Conservation (phyloP, 306 rosid genomes). For the Prunus davidiana region DNA sequence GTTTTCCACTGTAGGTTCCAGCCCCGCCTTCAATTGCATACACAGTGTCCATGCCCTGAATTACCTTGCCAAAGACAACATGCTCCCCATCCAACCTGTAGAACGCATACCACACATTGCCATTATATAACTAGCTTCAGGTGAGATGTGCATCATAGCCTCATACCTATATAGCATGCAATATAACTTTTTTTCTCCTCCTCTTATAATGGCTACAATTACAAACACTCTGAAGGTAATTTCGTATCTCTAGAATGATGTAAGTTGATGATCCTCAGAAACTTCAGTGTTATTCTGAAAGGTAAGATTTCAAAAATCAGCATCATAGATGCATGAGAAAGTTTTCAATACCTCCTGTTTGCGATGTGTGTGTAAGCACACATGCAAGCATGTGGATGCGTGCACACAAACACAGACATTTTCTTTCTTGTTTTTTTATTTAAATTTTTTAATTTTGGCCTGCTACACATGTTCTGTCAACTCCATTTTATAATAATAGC, state of each 20-base stretch:
- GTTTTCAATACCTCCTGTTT: neutral
- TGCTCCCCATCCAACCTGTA: slow-evolving; percentile 90
- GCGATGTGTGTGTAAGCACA: neutral
- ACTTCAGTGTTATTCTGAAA: neutral
- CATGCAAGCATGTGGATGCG: neutral
- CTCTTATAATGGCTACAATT: too few species aligned
- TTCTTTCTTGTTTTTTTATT: neutral
- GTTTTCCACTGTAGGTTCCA: slow-evolving; percentile 79
- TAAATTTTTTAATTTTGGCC: neutral
- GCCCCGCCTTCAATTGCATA: slow-evolving; percentile 83
- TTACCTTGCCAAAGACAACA: slow-evolving; percentile 74
- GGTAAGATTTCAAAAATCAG: neutral
- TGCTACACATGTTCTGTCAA: neutral
- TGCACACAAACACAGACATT: neutral
- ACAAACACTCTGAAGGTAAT: too few species aligned
- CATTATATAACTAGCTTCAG: neutral
- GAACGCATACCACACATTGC: neutral
- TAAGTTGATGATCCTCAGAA: neutral
- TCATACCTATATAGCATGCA: neutral
- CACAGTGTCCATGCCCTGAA: slow-evolving; percentile 81
- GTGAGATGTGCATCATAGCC: neutral
- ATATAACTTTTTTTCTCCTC: neutral
- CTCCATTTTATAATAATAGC: neutral
- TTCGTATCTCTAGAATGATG: neutral
- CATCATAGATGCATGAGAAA: neutral